Percentiles rank a stretch among this genome's conserved stretches.
Conservation (phyloP, 805 yeast species). For the Starmerella etchellsii region DNA sequence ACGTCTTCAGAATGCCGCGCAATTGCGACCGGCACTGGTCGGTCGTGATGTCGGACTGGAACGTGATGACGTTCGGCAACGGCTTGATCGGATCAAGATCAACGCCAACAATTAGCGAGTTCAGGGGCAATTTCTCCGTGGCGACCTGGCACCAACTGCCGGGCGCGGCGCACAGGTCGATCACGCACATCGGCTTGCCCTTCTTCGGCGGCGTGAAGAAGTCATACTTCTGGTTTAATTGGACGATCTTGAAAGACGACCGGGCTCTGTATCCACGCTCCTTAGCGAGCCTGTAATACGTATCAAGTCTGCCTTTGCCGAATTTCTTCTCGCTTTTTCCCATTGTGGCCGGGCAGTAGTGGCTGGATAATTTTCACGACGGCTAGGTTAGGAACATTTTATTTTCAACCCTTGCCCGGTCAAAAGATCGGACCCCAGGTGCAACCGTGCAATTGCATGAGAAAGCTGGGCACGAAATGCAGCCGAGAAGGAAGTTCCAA, state of each 20-base stretch:
- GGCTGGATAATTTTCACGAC: no score
- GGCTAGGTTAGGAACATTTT: no score
- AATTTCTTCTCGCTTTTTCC: conserved; percentile 90
- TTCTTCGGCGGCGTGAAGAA: conserved; percentile 79
- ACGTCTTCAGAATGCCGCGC: conserved; percentile 92
- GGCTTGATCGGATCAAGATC: conserved; percentile 96
- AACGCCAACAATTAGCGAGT: conserved; percentile 93
- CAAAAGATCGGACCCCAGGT: no score
- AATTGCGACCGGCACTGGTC: conserved; percentile 92
- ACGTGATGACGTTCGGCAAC: conserved; percentile 86
- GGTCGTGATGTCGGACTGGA: conserved; percentile 94
- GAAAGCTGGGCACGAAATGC: no score
- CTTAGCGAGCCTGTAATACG: conserved; percentile 89
- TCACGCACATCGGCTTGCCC: conserved; percentile 61
- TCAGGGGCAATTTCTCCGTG: conserved; percentile 78
- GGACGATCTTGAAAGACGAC: conserved; percentile 90
- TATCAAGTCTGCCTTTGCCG: conserved; percentile 97
- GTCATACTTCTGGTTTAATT: conserved; percentile 91
- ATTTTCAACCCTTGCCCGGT: no score
- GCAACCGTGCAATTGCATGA: no score
- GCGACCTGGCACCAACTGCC: conserved; percentile 99
- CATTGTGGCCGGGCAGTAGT: conserved; percentile 34
- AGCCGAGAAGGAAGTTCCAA: no score
- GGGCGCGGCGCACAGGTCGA: conserved; percentile 98
- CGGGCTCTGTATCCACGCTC: conserved; percentile 98